phyloP scores from a whole-genome alignment of 768 basidiomycete genomes.

The Mycena sanguinolenta region DNA sequence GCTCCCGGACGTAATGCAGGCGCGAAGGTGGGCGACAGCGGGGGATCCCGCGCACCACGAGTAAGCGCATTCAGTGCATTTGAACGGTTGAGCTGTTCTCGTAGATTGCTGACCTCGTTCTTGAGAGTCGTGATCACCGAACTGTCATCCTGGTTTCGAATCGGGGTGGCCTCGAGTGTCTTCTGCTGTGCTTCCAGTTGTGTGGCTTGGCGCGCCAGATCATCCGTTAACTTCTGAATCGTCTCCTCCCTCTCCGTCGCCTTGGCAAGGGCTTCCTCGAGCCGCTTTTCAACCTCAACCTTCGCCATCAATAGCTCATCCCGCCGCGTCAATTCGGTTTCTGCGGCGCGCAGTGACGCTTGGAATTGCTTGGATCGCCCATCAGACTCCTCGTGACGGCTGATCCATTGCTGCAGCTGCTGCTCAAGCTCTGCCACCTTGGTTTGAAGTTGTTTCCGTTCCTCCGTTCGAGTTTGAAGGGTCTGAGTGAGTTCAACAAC shows the following conservation, averaged over 20 bases:
- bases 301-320: constrained; percentile 84
- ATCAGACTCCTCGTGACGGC: constrained; percentile 91
- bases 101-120: constrained; percentile 90
- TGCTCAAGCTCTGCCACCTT: constrained; percentile 85
- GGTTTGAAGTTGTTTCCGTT: constrained; percentile 89
- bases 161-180: constrained; percentile 72
- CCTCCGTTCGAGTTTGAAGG: constrained; percentile 89
- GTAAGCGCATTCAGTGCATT: constrained; percentile 92
- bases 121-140: constrained; percentile 91
- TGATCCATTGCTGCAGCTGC: constrained; percentile 87
- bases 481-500: constrained; percentile 98
- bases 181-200: constrained; percentile 86
- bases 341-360: constrained; percentile 74
- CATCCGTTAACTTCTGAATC: constrained; percentile 85
- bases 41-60: constrained; percentile 79
- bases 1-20: constrained; percentile 74
- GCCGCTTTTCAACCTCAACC: constrained; percentile 80
- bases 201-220: constrained; percentile 77
- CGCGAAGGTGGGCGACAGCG: constrained; percentile 88
- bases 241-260: constrained; percentile 86
- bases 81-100: constrained; percentile 96
- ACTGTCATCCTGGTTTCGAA: constrained; percentile 83
- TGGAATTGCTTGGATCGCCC: constrained; percentile 80
- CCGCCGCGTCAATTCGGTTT: constrained; percentile 77
- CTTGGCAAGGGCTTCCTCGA: constrained; percentile 83